These are phyloP conservation scores for Cryptococcus sp. DNA, from an alignment of 1,284 basidiomycete genomes.

Conservation along the genomic window DNA sequence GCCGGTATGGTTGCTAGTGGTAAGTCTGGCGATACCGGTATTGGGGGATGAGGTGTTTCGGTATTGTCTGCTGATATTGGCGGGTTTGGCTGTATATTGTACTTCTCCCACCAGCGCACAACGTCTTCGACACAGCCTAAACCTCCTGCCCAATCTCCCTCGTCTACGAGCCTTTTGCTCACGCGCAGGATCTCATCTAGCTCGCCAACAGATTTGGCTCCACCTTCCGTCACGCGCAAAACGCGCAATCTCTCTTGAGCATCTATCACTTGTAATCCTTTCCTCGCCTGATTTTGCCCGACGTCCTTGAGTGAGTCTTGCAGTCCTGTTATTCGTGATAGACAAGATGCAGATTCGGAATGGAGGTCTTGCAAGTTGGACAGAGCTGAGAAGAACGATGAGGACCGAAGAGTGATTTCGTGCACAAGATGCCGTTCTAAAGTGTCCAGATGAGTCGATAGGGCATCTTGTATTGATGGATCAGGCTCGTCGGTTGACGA, in stretches of 20 bases:
- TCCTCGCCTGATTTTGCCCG: conserved; percentile 73
- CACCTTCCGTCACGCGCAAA: conserved; percentile 63
- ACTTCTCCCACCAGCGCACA: conserved; percentile 64
- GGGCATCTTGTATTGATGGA: conserved; percentile 77
- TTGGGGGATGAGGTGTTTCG: background rate
- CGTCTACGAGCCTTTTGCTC: conserved; percentile 69
- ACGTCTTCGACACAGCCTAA: conserved; percentile 74
- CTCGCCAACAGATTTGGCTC: conserved; percentile 67
- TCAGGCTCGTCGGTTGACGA: conserved; percentile 53
- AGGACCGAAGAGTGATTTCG: conserved; percentile 86
- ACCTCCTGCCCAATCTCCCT: conserved; percentile 83
- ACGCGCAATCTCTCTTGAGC: conserved; percentile 67
- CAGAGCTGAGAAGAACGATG: conserved; percentile 94
- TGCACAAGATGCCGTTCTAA: conserved; percentile 92
- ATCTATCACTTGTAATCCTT: conserved; percentile 72
- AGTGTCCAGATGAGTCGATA: conserved; percentile 90
- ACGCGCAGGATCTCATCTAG: conserved; percentile 74
- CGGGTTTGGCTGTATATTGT: conserved; percentile 9
- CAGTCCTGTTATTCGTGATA: conserved; percentile 73
- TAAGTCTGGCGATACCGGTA: conserved; percentile 9
- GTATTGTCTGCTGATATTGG: conserved; percentile 9
- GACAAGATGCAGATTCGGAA: conserved; percentile 80
- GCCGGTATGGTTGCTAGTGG: conserved; percentile 63
- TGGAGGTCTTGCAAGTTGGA: conserved; percentile 91
- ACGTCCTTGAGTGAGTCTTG: conserved; percentile 73